Evolutionary conservation across 2,329 filamentous ascomycete species (phyloP).

Genomic region (Microcera coccophila): DNA sequence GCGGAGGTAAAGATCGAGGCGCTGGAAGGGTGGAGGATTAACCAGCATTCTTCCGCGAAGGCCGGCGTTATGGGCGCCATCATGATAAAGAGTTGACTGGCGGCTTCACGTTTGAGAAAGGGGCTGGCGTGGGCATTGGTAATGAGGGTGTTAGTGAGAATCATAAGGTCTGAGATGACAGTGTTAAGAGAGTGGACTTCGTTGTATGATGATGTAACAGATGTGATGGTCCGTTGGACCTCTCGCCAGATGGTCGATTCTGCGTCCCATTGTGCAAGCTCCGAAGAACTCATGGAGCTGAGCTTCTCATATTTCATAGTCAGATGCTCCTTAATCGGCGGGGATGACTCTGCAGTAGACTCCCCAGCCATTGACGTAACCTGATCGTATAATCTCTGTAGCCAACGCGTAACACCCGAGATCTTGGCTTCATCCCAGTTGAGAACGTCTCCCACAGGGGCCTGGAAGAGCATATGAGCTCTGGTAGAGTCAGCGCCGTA

Average conservation of each 20-base stretch:
- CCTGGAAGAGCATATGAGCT: conserved; percentile 85
- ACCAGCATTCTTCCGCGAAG: conserved; percentile 78
- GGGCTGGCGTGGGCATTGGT: conserved; percentile 40
- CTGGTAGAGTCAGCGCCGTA: conserved; percentile 81
- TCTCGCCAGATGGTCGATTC: conserved; percentile 57
- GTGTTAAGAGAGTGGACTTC: conserved; percentile 78
- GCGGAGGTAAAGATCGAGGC: conserved; percentile 43
- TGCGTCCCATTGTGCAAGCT: conserved; percentile 41
- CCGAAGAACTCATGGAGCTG: conserved; percentile 28
- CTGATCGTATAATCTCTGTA: conserved; percentile 62
- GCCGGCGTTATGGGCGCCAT: conserved; percentile 77
- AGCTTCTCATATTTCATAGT: conserved; percentile 29
- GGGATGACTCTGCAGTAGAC: not conserved
- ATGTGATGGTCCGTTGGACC: conserved; percentile 63
- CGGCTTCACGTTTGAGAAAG: conserved; percentile 46
- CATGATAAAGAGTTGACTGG: conserved; percentile 61
- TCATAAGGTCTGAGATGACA: conserved; percentile 77
- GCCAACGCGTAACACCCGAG: conserved; percentile 75
- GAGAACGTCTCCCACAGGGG: conserved; percentile 75
- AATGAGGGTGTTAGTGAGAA: conserved; percentile 66
- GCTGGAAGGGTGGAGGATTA: conserved; percentile 44
- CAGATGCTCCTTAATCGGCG: conserved; percentile 38
- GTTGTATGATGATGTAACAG: conserved; percentile 65
- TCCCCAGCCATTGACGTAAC: conserved; percentile 32
- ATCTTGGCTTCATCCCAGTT: conserved; percentile 88